Percentiles rank a stretch among this genome's conserved stretches.
Conservation (phyloP, 768 basidiomycete species). For the Russula virescens region DNA sequence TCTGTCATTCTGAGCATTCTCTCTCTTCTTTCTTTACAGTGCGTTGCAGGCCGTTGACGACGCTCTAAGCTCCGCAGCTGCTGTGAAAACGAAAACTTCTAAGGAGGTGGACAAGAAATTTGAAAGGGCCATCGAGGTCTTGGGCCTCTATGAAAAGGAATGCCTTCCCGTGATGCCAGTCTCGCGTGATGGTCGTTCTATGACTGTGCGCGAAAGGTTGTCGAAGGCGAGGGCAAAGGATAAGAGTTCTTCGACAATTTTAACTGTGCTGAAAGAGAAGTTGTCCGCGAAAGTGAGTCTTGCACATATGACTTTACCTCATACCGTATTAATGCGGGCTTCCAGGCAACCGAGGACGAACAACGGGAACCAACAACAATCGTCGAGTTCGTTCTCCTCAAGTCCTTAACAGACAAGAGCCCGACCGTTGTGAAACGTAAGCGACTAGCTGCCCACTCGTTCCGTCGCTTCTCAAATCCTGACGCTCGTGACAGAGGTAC, state of each 20-base stretch:
- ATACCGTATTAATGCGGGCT: not conserved
- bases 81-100: not conserved
- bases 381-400: not conserved
- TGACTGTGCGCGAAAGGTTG: not conserved
- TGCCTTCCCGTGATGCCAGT: not conserved
- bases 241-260: not conserved
- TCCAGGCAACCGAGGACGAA: not conserved
- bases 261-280: not conserved
- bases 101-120: not conserved
- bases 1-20: not conserved
- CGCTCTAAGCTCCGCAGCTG: not conserved
- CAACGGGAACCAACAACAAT: not conserved
- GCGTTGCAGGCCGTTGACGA: not conserved
- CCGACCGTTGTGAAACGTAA: constrained; percentile 4
- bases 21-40: not conserved
- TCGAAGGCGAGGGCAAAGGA: not conserved
- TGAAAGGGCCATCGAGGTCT: not conserved
- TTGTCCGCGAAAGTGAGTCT: not conserved
- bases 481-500: not conserved
- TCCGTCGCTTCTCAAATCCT: not conserved
- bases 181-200: not conserved
- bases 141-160: not conserved
- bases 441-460: not conserved
- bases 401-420: not conserved
- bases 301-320: not conserved